phyloP scores from a whole-genome alignment of 176 grass and related monocot genomes.

The Oryza punctata region DNA sequence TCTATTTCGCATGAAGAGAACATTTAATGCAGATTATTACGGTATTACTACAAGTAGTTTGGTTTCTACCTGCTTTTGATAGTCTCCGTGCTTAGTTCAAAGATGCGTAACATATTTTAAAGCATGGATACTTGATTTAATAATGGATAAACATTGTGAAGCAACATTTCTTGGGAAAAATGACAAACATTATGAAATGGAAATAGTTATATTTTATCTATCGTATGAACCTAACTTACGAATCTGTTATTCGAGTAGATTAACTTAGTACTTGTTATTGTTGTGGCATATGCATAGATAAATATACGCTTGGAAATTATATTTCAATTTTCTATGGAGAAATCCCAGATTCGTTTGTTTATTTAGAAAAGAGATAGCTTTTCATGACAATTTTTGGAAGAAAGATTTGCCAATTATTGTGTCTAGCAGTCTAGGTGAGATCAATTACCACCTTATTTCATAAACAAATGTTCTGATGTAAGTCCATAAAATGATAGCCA shows the following conservation, averaged over 20 bases:
- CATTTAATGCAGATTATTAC: neutral
- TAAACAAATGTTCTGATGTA: constrained; percentile 1
- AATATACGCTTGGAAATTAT: neutral
- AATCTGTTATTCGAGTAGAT: neutral
- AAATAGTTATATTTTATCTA: neutral
- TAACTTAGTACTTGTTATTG: neutral
- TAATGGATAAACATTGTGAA: neutral
- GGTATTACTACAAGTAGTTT: neutral
- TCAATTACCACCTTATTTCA: constrained; percentile 7
- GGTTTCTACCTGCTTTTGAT: neutral
- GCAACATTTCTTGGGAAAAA: neutral
- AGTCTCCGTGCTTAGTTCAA: neutral
- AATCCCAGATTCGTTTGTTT: neutral
- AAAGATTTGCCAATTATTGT: neutral
- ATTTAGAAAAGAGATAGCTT: neutral
- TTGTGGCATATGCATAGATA: neutral
- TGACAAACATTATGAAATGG: neutral
- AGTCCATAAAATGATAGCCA: neutral
- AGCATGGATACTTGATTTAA: neutral
- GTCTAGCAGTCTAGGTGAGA: neutral
- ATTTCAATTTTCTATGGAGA: neutral
- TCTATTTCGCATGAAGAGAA: neutral
- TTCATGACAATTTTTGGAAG: neutral
- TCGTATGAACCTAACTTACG: neutral
- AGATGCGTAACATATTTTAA: neutral